Evolutionary conservation across 2,329 filamentous ascomycete genomes (phyloP).

Genomic region (Tolypocladium tropicale): DNA sequence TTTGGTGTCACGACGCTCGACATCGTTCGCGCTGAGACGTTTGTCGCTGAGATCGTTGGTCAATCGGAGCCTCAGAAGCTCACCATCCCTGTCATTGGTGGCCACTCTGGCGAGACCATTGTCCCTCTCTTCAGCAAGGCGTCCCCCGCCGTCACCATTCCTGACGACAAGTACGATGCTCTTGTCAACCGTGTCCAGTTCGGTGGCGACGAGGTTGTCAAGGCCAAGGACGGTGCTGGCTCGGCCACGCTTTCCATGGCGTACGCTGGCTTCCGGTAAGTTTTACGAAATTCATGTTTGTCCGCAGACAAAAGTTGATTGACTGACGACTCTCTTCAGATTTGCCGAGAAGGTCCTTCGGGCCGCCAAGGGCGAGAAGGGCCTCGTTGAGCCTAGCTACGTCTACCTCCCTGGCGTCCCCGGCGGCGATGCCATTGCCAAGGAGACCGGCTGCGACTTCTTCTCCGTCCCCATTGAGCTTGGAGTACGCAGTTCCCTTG

Average conservation of each 20-base stretch:
- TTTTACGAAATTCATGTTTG: slow-evolving; percentile 2
- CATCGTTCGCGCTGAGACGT: slow-evolving; percentile 95
- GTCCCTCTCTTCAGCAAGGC: slow-evolving; percentile 94
- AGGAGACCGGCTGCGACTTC: slow-evolving; percentile 79
- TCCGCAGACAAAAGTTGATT: neutral
- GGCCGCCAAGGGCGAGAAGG: slow-evolving; percentile 80
- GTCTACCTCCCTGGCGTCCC: slow-evolving; percentile 87
- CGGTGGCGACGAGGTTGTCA: slow-evolving; percentile 92
- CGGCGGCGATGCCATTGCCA: slow-evolving; percentile 76
- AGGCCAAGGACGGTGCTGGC: slow-evolving; percentile 86
- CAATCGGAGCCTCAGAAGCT: slow-evolving; percentile 74
- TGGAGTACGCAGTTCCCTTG: slow-evolving; percentile 56
- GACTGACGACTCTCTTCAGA: slow-evolving; percentile 30
- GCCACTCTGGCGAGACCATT: slow-evolving; percentile 96
- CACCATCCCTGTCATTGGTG: slow-evolving; percentile 85
- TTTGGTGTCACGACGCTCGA: slow-evolving; percentile 99
- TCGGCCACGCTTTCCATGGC: slow-evolving; percentile 93
- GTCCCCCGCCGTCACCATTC: slow-evolving; percentile 68
- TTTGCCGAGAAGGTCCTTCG: slow-evolving; percentile 93
- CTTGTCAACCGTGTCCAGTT: slow-evolving; percentile 95
- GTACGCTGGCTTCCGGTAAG: slow-evolving; percentile 84
- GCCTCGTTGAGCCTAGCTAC: slow-evolving; percentile 88
- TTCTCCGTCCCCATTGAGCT: slow-evolving; percentile 96
- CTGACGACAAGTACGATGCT: slow-evolving; percentile 79
- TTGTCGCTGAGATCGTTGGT: slow-evolving; percentile 77